Base-by-base conservation (phyloP, 73 alveolate species). In the Symbiodinium pilosum region DNA sequence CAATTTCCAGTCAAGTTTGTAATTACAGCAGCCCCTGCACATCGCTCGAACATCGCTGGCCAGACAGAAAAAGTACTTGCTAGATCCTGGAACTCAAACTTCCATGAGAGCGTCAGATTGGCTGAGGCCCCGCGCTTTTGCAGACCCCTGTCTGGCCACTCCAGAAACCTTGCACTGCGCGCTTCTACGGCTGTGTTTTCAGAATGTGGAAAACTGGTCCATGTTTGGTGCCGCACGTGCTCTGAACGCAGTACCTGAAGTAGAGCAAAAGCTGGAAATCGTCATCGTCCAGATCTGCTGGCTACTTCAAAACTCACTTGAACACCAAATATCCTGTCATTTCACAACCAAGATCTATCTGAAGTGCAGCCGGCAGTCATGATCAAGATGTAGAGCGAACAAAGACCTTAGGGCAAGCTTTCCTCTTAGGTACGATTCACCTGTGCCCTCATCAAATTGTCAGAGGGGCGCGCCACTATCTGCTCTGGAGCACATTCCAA, bases 111-210 rank as follows among this genome's bases (percentile, higher is more conserved):
- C n/a, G n/a, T n/a, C 59, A 47, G 14, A 47, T 14, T 14, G 14
- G 20, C 81, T 64, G 81, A 64, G 81, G 81, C 81, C 81, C 24
- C 39, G 34, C 30, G 30, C 81, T n/a, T 26, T 64, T 64, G 81
- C 21, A 64, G 81, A n/a, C 81, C 81, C 81, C 39, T 64, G 20
- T 64, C 41, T 38, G 81, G 81, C 81, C 81, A 64, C 81, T 64
- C 81, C 32, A 64, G 41, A n/a, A 64, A 64, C 81, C 81, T 64
- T 20, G 59, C n/a, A 47, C 59, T 47, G 21, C 6, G 59, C 59
- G 59, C 6, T 47, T 6, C 59, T 47, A 28, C 20, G 73, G 26
- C 73, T 9, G 73, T 24, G 73, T 24, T n/a, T 9, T 16, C 32
- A 26, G 4, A 54, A 16, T 24, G 39, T 38, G 30, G 34, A 38